Base-by-base conservation (phyloP, 208 protist species). In the Leptomonas seymouri region DNA sequence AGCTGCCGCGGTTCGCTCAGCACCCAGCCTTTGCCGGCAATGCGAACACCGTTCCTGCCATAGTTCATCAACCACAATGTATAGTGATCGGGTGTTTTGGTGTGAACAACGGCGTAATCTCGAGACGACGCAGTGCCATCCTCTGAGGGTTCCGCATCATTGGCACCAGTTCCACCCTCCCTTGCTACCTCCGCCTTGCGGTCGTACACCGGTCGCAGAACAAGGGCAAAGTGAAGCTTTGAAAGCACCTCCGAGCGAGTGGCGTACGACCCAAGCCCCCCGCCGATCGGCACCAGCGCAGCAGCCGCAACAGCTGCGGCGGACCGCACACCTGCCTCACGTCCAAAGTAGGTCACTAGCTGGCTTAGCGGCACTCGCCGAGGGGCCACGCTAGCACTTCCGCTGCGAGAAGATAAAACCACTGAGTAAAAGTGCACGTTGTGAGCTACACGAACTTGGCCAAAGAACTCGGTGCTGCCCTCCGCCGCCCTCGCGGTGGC, bases 31-130 rank as follows among this genome's bases (percentile, higher is more conserved):
- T 56, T 46, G 2, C 76, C 70, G 12, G 41, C 49, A 27, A 76
- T 48, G 20, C 70, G 71, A 2, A 76, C 69, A 27, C 90, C 90
- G 53, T 95, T 93, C n/a, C 81, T 67, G 16, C 85, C 81, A 67
- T 95, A 93, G 71, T 90, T 95, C 23, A 91, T 61, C 34, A 95
- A 50, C 69, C 76, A 86, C 34, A 93, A 50, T 51, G 66, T 77
- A 60, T 80, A 82, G 57, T 71, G 46, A 12, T 57, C 63, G 5
- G 84, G 71, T 0, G 54, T 67, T 48, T 84, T 85, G 5, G 59
- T 72, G 66, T 84, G 82, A 18, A 80, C 12, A 6, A 67, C 59
- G 21, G 48, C 53, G 14, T 34, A 31, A 3, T 48, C 48, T 25
- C 34, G 21, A 11, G 44, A 15, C 14, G 53, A 12, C 0, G 23